These are phyloP conservation scores for Claviceps monticola DNA, from an alignment of 2,329 filamentous ascomycete species.

Conservation along the genomic window DNA sequence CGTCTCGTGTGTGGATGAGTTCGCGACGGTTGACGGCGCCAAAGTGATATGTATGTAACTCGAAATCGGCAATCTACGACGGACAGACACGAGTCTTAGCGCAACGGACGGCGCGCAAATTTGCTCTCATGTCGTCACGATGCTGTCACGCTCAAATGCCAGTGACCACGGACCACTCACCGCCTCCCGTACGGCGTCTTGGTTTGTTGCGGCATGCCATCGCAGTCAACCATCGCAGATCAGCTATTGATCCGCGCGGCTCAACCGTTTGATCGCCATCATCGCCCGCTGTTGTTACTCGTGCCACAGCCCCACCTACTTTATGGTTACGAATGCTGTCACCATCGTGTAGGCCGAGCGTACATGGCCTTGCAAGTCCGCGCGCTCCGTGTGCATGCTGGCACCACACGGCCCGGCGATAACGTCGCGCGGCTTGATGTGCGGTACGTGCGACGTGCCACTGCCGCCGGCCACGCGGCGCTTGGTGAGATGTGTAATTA, in stretches of 20 bases:
- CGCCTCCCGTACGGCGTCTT: not conserved
- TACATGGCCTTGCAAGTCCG: not conserved
- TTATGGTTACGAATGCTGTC: too few relatives aligned
- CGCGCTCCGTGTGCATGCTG: not conserved
- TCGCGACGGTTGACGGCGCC: too few relatives aligned
- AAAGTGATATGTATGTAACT: too few relatives aligned
- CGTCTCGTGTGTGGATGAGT: too few relatives aligned
- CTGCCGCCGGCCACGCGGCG: not conserved
- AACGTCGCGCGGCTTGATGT: not conserved
- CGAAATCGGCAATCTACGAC: too few relatives aligned
- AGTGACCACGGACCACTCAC: not conserved
- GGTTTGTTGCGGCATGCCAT: not conserved
- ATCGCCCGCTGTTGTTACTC: not conserved
- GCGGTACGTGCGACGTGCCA: not conserved
- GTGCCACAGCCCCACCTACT: too few relatives aligned
- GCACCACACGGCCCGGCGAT: not conserved
- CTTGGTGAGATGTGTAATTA: not conserved
- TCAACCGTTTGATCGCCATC: not conserved
- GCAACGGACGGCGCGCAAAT: too few relatives aligned
- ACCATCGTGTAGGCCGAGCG: not conserved
- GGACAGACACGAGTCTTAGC: too few relatives aligned
- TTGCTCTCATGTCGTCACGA: too few relatives aligned
- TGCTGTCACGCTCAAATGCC: not conserved
- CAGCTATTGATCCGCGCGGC: not conserved
- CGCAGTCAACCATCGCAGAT: not conserved